phyloP scores from a whole-genome alignment of 768 basidiomycete species.

The Phallus indusiatus region DNA sequence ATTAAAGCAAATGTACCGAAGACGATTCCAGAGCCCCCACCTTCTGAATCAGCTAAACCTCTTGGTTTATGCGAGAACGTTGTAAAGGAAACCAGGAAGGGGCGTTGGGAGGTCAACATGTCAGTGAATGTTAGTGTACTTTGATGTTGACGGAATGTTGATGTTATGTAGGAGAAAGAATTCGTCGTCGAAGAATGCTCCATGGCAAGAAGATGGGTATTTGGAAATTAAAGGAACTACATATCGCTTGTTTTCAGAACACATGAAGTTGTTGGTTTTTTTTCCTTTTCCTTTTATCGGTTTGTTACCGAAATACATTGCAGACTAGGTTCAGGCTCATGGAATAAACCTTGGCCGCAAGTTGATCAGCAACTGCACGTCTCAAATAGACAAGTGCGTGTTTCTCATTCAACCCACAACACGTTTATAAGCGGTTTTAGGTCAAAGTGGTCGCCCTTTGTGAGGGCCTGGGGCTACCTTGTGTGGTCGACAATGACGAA shows the following conservation, averaged over 20 bases:
- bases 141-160: background rate
- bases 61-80: background rate
- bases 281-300: background rate
- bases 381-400: constrained; percentile 46
- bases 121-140: background rate
- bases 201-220: constrained; percentile 21
- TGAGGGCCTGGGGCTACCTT: background rate
- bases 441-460: background rate
- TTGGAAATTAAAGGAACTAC: constrained; percentile 13
- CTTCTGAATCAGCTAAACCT: background rate
- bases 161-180: constrained; percentile 17
- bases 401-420: background rate
- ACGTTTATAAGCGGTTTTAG: background rate
- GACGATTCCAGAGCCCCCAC: background rate
- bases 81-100: background rate
- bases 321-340: constrained; percentile 54
- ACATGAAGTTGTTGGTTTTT: constrained; percentile 12
- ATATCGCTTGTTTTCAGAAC: constrained; percentile 14
- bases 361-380: constrained; percentile 39
- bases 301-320: background rate
- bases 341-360: constrained; percentile 44
- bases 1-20: background rate
- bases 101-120: background rate
- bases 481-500: background rate
- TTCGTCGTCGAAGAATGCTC: constrained; percentile 20